Conservation (phyloP, 1,139 yeast genomes). For the Candida anutae region DNA sequence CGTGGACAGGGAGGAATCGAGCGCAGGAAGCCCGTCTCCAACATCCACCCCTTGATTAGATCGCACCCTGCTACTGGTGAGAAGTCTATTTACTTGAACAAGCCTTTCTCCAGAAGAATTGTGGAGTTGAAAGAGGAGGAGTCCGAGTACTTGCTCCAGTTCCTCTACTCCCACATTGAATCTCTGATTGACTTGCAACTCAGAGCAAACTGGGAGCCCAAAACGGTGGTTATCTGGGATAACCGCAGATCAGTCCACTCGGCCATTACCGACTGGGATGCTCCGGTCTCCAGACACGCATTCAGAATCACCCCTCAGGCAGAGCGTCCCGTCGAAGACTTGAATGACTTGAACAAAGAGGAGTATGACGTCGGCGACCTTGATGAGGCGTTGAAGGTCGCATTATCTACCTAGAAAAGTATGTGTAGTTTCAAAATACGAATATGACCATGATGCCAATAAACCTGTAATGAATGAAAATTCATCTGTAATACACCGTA, state of each 20-base stretch:
- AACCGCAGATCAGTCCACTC: slow-evolving; percentile 37
- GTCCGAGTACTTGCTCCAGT: slow-evolving; percentile 41
- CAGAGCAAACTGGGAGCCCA: slow-evolving; percentile 52
- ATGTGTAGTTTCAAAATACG: no score
- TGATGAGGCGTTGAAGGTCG: slow-evolving; percentile 23
- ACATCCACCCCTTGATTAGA: slow-evolving; percentile 50
- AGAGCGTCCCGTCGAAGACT: slow-evolving; percentile 35
- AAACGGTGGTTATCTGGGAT: slow-evolving; percentile 48
- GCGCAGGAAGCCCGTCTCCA: slow-evolving; percentile 35
- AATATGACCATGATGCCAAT: no score
- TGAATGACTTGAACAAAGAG: slow-evolving; percentile 26
- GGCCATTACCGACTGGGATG: slow-evolving; percentile 37
- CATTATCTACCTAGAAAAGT: no score
- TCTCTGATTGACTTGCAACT: slow-evolving; percentile 46
- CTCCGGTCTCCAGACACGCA: slow-evolving; percentile 36
- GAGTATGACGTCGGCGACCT: slow-evolving; percentile 34
- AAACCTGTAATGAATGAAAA: no score
- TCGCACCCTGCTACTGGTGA: slow-evolving; percentile 50
- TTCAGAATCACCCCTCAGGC: slow-evolving; percentile 41
- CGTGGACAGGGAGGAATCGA: slow-evolving; percentile 32
- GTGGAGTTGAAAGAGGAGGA: slow-evolving; percentile 53
- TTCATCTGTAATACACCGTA: no score
- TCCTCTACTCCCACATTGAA: slow-evolving; percentile 42
- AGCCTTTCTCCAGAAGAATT: slow-evolving; percentile 46
- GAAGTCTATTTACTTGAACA: slow-evolving; percentile 46